Conservation (phyloP, 495 filamentous ascomycete genomes). For the Astrothelium subdiscretum region DNA sequence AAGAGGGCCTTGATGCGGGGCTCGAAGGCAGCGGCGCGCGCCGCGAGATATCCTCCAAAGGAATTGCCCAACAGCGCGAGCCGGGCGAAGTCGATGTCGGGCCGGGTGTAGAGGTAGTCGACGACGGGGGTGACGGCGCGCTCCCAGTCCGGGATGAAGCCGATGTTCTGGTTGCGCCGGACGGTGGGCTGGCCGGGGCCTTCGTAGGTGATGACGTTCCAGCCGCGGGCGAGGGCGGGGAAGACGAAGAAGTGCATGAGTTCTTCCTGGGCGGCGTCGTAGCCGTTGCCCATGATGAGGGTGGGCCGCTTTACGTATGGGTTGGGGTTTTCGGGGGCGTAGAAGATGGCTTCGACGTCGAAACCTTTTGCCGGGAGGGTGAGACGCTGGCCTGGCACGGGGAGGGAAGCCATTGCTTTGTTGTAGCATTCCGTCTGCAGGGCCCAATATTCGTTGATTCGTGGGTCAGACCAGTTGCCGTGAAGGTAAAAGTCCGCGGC, state of each 20-base stretch:
- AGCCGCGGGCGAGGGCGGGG: slow-evolving; percentile 32
- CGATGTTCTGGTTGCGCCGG: slow-evolving; percentile 32
- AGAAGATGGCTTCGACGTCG: slow-evolving; percentile 15
- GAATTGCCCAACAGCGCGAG: slow-evolving; percentile 29
- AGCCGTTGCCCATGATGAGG: slow-evolving; percentile 31
- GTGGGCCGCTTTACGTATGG: slow-evolving; percentile 21
- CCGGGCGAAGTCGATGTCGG: slow-evolving; percentile 19
- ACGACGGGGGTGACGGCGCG: slow-evolving; percentile 34
- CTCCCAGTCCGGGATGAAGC: slow-evolving; percentile 41
- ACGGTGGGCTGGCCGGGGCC: slow-evolving; percentile 39
- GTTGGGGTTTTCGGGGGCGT: background rate
- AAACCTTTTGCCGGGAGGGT: slow-evolving; percentile 24
- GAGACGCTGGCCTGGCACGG: slow-evolving; percentile 30
- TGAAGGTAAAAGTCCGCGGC: slow-evolving; percentile 35
- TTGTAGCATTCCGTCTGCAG: slow-evolving; percentile 7
- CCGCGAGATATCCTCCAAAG: slow-evolving; percentile 28
- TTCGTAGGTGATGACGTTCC: slow-evolving; percentile 38
- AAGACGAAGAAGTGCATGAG: slow-evolving; percentile 27
- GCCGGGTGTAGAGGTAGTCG: slow-evolving; percentile 25
- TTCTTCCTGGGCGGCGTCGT: slow-evolving; percentile 37
- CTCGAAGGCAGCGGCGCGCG: slow-evolving; percentile 33
- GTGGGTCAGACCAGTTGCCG: slow-evolving; percentile 27
- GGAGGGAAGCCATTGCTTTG: slow-evolving; percentile 19
- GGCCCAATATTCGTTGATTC: slow-evolving; percentile 15
- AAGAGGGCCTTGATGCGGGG: slow-evolving; percentile 32